Percentiles rank a stretch among this genome's conserved stretches.
phyloP scores from a whole-genome alignment of 306 rosid species.

The Cicer bijugum region DNA sequence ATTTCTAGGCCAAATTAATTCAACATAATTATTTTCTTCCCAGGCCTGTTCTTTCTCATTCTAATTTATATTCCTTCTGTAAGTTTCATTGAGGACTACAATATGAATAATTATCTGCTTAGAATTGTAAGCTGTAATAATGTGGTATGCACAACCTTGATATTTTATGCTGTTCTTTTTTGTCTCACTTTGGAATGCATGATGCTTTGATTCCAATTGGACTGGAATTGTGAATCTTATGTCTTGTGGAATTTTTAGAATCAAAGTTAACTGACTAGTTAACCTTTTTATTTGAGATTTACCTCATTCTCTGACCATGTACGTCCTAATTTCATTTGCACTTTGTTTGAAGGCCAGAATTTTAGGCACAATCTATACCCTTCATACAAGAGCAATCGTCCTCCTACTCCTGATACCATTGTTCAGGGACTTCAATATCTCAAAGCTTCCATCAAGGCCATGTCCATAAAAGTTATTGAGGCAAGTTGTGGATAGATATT shows the following conservation, averaged over 20 bases:
- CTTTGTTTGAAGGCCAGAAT: conserved; percentile 70
- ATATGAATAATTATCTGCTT: conserved; percentile 19
- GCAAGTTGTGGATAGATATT: conserved; percentile 51
- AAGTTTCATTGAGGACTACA: conserved; percentile 37
- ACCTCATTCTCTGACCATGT: conserved; percentile 23
- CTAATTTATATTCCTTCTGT: conserved; percentile 42
- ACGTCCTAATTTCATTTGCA: conserved; percentile 39
- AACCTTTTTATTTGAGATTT: conserved; percentile 27
- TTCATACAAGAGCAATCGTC: conserved; percentile 90
- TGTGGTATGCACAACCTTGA: conserved; percentile 39
- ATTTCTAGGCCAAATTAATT: conserved; percentile 32
- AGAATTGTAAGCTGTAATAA: conserved; percentile 18
- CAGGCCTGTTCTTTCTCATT: neutral
- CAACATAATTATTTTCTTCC: conserved; percentile 32
- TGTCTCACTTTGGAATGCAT: conserved; percentile 15
- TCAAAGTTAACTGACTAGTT: conserved; percentile 11
- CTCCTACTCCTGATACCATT: conserved; percentile 95
- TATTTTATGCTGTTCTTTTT: conserved; percentile 19
- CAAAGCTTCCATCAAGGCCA: conserved; percentile 92
- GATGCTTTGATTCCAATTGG: conserved; percentile 21
- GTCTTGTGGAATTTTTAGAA: conserved; percentile 24
- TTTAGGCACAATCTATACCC: conserved; percentile 90
- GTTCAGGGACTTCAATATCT: conserved; percentile 98
- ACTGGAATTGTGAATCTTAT: conserved; percentile 24
- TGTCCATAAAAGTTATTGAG: conserved; percentile 92